phyloP scores from a whole-genome alignment of 2,329 filamentous ascomycete species.

The Cordyceps cateniannulata region DNA sequence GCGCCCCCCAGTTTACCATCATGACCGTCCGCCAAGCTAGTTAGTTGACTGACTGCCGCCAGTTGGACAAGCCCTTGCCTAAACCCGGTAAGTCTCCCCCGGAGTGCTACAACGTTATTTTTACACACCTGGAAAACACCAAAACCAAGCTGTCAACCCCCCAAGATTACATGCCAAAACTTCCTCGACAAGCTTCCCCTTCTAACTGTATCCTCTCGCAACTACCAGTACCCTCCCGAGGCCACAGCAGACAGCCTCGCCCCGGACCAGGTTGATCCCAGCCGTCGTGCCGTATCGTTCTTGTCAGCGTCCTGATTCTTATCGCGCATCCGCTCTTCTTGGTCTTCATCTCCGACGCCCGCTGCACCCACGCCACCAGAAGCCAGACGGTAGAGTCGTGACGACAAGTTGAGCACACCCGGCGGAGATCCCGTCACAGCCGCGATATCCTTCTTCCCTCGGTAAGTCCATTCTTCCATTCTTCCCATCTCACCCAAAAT shows the following conservation, averaged over 20 bases:
- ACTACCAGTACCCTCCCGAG: neutral
- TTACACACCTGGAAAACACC: neutral
- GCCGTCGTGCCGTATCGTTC: neutral
- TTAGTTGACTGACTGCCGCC: too few relatives aligned
- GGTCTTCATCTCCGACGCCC: neutral
- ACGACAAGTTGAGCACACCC: neutral
- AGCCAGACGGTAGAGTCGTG: neutral
- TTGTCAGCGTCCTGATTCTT: neutral
- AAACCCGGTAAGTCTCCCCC: too few relatives aligned
- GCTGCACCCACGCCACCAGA: neutral
- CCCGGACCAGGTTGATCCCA: neutral
- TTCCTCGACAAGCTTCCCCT: neutral
- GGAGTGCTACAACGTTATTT: too few relatives aligned
- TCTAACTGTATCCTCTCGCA: slow-evolving; percentile 1
- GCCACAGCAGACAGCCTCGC: neutral
- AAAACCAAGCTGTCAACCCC: neutral
- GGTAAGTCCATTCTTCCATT: neutral
- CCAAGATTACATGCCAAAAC: neutral
- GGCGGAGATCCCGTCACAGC: neutral
- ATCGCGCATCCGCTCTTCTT: slow-evolving; percentile 2
- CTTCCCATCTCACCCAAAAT: neutral
- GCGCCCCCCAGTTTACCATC: neutral
- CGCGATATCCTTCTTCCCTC: neutral
- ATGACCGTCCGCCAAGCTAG: neutral
- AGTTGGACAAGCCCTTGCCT: neutral